These are phyloP conservation scores for Solanum bukasovii DNA, from an alignment of 257 asterid species.

Conservation along the genomic window DNA sequence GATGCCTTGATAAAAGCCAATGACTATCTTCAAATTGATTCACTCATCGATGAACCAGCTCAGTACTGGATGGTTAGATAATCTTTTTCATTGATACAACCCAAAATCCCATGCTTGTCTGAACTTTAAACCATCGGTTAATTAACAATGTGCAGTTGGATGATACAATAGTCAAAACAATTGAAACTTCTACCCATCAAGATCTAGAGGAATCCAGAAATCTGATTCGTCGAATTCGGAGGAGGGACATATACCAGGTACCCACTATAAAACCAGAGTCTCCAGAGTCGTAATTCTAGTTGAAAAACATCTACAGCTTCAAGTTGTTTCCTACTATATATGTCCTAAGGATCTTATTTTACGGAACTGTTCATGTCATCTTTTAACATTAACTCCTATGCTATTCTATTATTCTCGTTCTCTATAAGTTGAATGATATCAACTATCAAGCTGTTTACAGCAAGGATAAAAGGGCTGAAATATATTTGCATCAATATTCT, in stretches of 20 bases:
- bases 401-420: neutral
- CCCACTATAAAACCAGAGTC: neutral
- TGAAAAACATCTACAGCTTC: neutral
- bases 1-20: constrained; percentile 82
- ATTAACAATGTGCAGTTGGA: constrained; percentile 48
- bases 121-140: neutral
- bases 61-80: constrained; percentile 68
- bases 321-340: neutral
- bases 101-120: neutral
- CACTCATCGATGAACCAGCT: constrained; percentile 64
- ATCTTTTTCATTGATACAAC: neutral
- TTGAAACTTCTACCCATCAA: constrained; percentile 55
- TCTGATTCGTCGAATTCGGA: constrained; percentile 62
- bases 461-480: neutral
- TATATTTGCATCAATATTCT: neutral
- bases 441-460: neutral
- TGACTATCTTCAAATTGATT: constrained; percentile 46
- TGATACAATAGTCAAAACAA: constrained; percentile 67
- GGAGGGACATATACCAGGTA: constrained; percentile 90
- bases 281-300: neutral
- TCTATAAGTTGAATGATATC: neutral
- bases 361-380: neutral
- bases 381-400: neutral
- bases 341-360: neutral
- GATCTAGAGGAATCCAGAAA: constrained; percentile 81